These are phyloP conservation scores for Benincasa hispida DNA, from an alignment of 306 rosid genomes.

Conservation along the genomic window DNA sequence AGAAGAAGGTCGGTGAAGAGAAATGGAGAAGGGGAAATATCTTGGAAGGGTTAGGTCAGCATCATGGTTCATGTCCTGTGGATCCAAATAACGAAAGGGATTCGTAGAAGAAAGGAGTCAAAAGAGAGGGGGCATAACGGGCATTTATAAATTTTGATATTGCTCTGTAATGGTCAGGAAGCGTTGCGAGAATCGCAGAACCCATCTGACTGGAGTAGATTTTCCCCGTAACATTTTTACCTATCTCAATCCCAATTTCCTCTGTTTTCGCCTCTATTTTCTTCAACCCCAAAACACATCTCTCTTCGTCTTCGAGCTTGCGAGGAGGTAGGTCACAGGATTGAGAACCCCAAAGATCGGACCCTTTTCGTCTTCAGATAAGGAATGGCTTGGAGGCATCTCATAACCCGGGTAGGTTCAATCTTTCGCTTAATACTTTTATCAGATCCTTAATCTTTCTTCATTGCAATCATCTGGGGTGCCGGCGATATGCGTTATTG, in stretches of 20 bases:
- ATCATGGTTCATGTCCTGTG: background rate
- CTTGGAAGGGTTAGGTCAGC: background rate
- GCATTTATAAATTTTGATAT: constrained; percentile 4
- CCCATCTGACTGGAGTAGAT: background rate
- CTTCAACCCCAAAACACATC: background rate
- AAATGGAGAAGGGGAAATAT: background rate
- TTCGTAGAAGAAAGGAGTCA: background rate
- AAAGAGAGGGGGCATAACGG: constrained; percentile 6
- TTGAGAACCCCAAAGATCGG: background rate
- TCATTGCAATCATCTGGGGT: background rate
- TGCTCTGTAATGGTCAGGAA: constrained; percentile 3
- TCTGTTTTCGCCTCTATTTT: background rate
- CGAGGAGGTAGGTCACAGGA: background rate
- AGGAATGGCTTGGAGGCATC: constrained; percentile 53
- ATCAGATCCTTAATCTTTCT: background rate
- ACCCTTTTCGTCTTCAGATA: constrained; percentile 5
- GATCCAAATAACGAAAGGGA: background rate
- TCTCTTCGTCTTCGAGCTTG: background rate
- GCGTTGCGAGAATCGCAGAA: background rate
- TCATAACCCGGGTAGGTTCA: constrained; percentile 48
- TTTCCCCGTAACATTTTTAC: background rate
- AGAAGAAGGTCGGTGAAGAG: background rate
- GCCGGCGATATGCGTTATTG: background rate
- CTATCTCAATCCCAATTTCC: constrained; percentile 2
- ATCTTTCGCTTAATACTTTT: background rate